Evolutionary conservation across 257 asterid species (phyloP).

Genomic region (Solanum peruvianum): DNA sequence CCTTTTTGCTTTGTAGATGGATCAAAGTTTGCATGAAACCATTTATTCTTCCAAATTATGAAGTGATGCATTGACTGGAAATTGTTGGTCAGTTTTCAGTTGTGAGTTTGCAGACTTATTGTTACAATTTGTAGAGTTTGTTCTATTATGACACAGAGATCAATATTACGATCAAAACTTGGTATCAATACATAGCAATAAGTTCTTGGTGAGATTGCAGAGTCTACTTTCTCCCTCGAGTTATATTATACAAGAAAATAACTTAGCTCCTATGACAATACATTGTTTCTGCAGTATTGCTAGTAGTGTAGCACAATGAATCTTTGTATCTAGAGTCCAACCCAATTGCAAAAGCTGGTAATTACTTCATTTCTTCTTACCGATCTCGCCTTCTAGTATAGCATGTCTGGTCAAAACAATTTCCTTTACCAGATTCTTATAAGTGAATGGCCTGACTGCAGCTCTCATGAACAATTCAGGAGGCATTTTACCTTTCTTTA

Average conservation of each 20-base stretch:
- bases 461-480: conserved; percentile 70
- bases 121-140: neutral
- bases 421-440: conserved; percentile 83
- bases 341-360: neutral
- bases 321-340: neutral
- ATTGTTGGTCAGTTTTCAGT: neutral
- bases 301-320: neutral
- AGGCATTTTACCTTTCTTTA: conserved; percentile 58
- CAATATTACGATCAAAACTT: neutral
- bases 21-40: neutral
- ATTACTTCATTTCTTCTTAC: conserved; percentile 21
- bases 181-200: neutral
- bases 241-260: neutral
- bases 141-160: neutral
- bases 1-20: neutral
- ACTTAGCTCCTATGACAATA: neutral
- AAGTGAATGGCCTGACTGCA: conserved; percentile 84
- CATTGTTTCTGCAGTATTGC: neutral
- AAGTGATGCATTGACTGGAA: neutral
- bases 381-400: conserved; percentile 73
- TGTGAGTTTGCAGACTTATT: neutral
- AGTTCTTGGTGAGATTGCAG: neutral
- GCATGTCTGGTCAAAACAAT: conserved; percentile 81
- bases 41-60: neutral
- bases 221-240: neutral